Conservation (phyloP, 208 protist species). For the Porcisia deanei region DNA sequence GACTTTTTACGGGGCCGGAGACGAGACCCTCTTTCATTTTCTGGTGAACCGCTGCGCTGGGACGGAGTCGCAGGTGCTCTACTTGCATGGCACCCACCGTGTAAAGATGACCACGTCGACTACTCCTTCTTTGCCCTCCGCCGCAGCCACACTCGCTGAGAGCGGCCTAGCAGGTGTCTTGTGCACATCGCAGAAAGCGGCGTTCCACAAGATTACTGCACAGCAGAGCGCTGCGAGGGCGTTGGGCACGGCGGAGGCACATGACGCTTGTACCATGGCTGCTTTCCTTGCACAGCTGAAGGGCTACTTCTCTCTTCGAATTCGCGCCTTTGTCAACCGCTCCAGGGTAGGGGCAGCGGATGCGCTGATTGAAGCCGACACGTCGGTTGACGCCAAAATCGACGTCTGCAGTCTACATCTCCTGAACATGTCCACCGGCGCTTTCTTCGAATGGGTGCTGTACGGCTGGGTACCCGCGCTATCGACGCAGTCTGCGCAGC, state of each 20-base stretch:
- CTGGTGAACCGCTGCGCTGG: conserved; percentile 24
- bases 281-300: conserved; percentile 9
- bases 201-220: conserved; percentile 14
- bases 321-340: background rate
- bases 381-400: conserved; percentile 4
- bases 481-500: background rate
- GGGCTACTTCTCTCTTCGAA: conserved; percentile 24
- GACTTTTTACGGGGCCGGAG: conserved; percentile 25
- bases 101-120: conserved; percentile 21
- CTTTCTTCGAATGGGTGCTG: conserved; percentile 65
- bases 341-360: background rate
- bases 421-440: conserved; percentile 57
- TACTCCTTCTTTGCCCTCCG: background rate
- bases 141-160: background rate
- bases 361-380: background rate
- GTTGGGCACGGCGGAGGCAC: background rate
- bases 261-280: background rate
- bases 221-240: conserved; percentile 15
- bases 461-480: conserved; percentile 34
- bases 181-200: conserved; percentile 11
- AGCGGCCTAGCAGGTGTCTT: background rate
- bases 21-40: conserved; percentile 33
- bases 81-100: conserved; percentile 27
- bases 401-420: conserved; percentile 40
- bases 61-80: conserved; percentile 27